A percentile compares a stretch with the other conserved stretches of the same genome.
phyloP scores from a whole-genome alignment of 2,329 filamentous ascomycete species.

The Diaporthe sp. region DNA sequence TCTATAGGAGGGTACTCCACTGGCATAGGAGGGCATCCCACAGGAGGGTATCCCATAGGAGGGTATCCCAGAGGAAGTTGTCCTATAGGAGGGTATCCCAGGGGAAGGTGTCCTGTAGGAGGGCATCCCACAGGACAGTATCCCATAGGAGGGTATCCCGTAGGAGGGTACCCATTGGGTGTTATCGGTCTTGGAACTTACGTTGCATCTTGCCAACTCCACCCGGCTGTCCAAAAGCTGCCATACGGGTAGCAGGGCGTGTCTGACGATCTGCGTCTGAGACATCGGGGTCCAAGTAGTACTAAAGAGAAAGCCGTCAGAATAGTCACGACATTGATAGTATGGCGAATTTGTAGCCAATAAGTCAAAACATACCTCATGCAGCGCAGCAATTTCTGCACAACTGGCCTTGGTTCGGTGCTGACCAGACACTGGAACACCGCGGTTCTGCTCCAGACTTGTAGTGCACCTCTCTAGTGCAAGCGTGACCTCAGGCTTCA shows the following conservation, averaged over 20 bases:
- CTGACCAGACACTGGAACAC: not conserved
- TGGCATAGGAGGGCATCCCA: no score
- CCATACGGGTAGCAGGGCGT: not conserved
- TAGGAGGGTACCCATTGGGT: no score
- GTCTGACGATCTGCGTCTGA: not conserved
- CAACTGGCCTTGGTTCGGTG: not conserved
- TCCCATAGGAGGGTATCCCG: no score
- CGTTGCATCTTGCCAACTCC: constrained; percentile 13
- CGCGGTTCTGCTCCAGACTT: not conserved
- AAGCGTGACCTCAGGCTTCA: constrained; percentile 1
- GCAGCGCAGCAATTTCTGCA: constrained; percentile 9
- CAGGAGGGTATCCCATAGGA: no score
- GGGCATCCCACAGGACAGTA: no score
- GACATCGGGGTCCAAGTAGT: not conserved
- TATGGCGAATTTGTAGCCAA: not conserved
- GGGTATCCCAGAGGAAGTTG: no score
- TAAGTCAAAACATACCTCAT: not conserved
- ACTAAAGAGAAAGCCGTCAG: not conserved
- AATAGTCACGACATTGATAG: not conserved
- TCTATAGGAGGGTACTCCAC: no score
- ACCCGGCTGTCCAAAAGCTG: not conserved
- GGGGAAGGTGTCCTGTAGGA: no score
- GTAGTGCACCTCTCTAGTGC: not conserved
- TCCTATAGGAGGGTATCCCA: no score
- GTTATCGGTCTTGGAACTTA: not conserved